Base-by-base conservation (phyloP, 371 early-diverging fungal species). In the Mucor velutinosus region DNA sequence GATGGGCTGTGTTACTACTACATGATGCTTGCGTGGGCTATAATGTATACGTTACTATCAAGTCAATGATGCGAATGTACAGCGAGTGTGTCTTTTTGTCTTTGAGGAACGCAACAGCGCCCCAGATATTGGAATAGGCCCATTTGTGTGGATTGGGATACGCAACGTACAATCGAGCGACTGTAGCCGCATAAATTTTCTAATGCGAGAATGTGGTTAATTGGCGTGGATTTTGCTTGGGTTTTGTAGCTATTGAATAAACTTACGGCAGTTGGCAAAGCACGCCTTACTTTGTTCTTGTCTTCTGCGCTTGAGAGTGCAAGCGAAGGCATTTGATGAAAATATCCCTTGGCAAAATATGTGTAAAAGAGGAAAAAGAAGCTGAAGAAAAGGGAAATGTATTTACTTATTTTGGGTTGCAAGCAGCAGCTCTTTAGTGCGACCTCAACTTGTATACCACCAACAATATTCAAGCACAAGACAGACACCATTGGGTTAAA, bases 171-270 rank as follows among this genome's bases (percentile, higher is more conserved):
- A 96, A 78, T 19, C 94, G 87, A 45, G 93, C 94, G 15, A 93
- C 93, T 2, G 94, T 93, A 0, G 92, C 90, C 1, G 92, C 89
- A 71, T 93, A 83, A 73, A 95, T 92, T 91, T 93, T 91, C 91
- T 92, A 30, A 33, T 33, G 15, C 29, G n/a, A 11, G 12, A 25
- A 51, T 51, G 23, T 25, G 21, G 23, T 51, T 23, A 51, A 23
- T 51, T 51, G 25, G 37, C 8, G 23, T 10, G 7, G 23, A 8
- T 23, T 21, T 6, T 19, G 19, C 19, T 45, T 45, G 17, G 33
- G 7, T n/a, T 19, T 1, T 23, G 7, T 6, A 4, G 12, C 3
- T 23, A 11, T 2, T 23, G 21, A 39, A 23, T 2, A 7, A 7
- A 75, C 76, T 71, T 78, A 83, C 83, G 37, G 81, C 70, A 21